These are phyloP conservation scores for Globisporangium rhizosaccharum DNA, from an alignment of 352 stramenopile genomes.

Conservation along the genomic window DNA sequence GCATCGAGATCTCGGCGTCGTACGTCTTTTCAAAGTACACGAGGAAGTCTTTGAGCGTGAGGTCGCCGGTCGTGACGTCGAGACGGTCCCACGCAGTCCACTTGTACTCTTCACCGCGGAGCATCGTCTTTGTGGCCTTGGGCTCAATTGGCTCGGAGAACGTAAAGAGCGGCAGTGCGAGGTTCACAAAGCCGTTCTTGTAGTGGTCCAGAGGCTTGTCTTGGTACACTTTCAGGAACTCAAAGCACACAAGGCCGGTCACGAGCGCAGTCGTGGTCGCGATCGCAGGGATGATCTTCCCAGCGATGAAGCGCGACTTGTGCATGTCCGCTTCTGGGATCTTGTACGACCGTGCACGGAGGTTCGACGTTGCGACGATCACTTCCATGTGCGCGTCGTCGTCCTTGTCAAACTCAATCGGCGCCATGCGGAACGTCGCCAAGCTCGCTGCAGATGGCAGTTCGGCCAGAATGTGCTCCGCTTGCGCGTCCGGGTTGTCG, in stretches of 20 bases:
- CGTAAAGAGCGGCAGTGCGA: slow-evolving; percentile 97
- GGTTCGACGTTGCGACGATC: slow-evolving; percentile 95
- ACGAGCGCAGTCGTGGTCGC: slow-evolving; percentile 99
- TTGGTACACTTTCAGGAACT: slow-evolving; percentile 96
- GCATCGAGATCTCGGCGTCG: slow-evolving; percentile 97
- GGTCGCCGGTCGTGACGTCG: slow-evolving; percentile 92
- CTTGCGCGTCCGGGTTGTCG: slow-evolving; percentile 75
- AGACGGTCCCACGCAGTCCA: slow-evolving; percentile 98
- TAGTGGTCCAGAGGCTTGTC: slow-evolving; percentile 91
- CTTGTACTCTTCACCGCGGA: slow-evolving; percentile 94
- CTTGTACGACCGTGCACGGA: slow-evolving; percentile 96
- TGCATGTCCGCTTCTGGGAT: slow-evolving; percentile 98
- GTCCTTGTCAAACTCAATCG: slow-evolving; percentile 99
- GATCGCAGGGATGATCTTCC: slow-evolving; percentile 99
- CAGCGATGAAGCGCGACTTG: slow-evolving; percentile 98
- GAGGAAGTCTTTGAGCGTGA: slow-evolving; percentile 96
- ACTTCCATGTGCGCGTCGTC: slow-evolving; percentile 98
- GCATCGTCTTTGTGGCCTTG: slow-evolving; percentile 88
- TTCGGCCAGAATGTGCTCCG: slow-evolving; percentile 66
- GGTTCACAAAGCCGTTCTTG: slow-evolving; percentile 98
- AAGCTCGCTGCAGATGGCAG: slow-evolving; percentile 83
- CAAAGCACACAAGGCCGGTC: slow-evolving; percentile 97
- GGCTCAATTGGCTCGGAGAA: slow-evolving; percentile 95
- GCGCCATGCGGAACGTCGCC: slow-evolving; percentile 86
- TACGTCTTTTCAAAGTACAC: slow-evolving; percentile 94